A percentile compares a stretch with the other conserved stretches of the same genome.
phyloP scores from a whole-genome alignment of 768 basidiomycete species.

The Trichaptum fuscoviolaceum region DNA sequence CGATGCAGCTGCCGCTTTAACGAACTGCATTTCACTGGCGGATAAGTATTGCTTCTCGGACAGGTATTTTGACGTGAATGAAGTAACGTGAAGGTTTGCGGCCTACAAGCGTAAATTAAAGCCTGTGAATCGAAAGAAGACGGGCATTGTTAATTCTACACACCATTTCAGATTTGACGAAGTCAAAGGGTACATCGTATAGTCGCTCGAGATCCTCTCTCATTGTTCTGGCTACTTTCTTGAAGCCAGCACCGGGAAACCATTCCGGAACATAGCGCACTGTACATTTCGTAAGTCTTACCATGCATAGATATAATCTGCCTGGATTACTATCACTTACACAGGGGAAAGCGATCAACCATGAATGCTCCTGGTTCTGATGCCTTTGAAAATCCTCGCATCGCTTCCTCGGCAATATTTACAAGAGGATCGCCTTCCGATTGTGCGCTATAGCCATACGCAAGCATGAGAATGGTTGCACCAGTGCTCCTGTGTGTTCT shows the following conservation, averaged over 20 bases:
- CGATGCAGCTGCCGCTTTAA: constrained; percentile 52
- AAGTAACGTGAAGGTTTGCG: constrained; percentile 21
- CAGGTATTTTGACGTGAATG: constrained; percentile 41
- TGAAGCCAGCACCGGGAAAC: constrained; percentile 30
- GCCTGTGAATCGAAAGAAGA: neutral
- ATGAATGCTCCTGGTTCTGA: constrained; percentile 28
- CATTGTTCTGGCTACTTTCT: constrained; percentile 21
- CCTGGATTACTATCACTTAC: constrained; percentile 15
- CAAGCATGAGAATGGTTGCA: constrained; percentile 23
- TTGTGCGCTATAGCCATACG: constrained; percentile 23
- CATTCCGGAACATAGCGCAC: constrained; percentile 32
- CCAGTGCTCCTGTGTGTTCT: constrained; percentile 19
- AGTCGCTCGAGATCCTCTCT: constrained; percentile 22
- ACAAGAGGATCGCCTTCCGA: constrained; percentile 31
- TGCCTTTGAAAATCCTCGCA: constrained; percentile 28
- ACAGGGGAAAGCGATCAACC: constrained; percentile 25
- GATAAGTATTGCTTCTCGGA: constrained; percentile 32
- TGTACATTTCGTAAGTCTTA: constrained; percentile 2
- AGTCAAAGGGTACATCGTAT: constrained; percentile 42
- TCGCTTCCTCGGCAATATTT: constrained; percentile 31
- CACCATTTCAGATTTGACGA: constrained; percentile 46
- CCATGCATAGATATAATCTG: constrained; percentile 4
- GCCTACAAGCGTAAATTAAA: constrained; percentile 11
- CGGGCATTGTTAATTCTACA: neutral
- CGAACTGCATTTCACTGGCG: constrained; percentile 44